A percentile compares a stretch with the other conserved stretches of the same genome.
Conservation (phyloP, 169 alveolate species). For the Babesia ovata region DNA sequence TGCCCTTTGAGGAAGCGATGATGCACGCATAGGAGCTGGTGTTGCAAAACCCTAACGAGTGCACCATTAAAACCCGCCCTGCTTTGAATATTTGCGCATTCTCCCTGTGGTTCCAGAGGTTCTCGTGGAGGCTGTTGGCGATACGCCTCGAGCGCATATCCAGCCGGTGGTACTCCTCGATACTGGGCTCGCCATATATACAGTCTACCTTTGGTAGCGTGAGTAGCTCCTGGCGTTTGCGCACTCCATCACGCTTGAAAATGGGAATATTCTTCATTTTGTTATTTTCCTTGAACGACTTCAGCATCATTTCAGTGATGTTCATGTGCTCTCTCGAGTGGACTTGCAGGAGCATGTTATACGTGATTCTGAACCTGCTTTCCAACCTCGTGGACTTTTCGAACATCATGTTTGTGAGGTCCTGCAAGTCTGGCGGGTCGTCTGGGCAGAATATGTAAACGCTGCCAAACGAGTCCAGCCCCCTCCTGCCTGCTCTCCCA, state of each 20-base stretch:
- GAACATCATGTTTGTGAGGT: slow-evolving; percentile 84
- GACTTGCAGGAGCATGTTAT: slow-evolving; percentile 86
- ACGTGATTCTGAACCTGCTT: slow-evolving; percentile 91
- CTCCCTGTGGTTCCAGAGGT: slow-evolving; percentile 64
- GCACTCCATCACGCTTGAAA: slow-evolving; percentile 32
- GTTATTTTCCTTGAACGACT: slow-evolving; percentile 85
- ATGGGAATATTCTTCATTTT: slow-evolving; percentile 74
- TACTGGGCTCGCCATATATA: slow-evolving; percentile 62
- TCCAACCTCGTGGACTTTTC: slow-evolving; percentile 83
- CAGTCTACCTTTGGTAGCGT: slow-evolving; percentile 52
- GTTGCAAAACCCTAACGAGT: slow-evolving; percentile 37
- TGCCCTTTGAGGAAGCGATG: slow-evolving; percentile 26
- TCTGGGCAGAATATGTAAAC: slow-evolving; percentile 89
- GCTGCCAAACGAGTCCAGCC: slow-evolving; percentile 94
- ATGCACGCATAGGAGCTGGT: slow-evolving; percentile 51
- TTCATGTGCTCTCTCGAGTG: slow-evolving; percentile 80
- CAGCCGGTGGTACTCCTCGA: slow-evolving; percentile 54
- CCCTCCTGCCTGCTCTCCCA: slow-evolving; percentile 99
- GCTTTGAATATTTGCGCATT: slow-evolving; percentile 41
- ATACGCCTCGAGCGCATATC: slow-evolving; percentile 30
- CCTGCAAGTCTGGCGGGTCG: slow-evolving; percentile 87
- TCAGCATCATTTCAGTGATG: slow-evolving; percentile 83
- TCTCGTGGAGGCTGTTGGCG: slow-evolving; percentile 40
- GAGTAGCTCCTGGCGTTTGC: slow-evolving; percentile 59
- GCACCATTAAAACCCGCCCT: slow-evolving; percentile 65